Conservation (phyloP, 2,329 filamentous ascomycete species). For the Sphaceloma murrayae region DNA sequence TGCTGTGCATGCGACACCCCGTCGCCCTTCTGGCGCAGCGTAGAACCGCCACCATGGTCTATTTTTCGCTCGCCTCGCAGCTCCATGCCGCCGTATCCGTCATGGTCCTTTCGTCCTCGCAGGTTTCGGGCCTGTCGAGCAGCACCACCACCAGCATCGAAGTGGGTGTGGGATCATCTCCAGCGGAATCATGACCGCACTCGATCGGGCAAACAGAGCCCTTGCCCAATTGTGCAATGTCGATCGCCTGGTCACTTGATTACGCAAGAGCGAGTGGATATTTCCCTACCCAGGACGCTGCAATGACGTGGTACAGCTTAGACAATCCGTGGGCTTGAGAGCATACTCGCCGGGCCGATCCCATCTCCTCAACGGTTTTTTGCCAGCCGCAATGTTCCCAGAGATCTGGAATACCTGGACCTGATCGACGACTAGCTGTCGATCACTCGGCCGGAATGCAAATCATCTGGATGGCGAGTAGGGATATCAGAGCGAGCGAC, state of each 20-base stretch:
- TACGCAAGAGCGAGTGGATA: conserved; percentile 6
- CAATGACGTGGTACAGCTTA: conserved; percentile 5
- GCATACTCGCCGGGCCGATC: background rate
- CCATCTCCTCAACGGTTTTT: conserved; percentile 1
- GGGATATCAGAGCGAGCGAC: too few relatives aligned
- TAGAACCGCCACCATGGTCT: conserved; percentile 6
- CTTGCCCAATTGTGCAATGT: too few relatives aligned
- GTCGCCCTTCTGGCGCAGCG: background rate
- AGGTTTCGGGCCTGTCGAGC: too few relatives aligned
- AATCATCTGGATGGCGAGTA: conserved; percentile 5
- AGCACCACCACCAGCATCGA: too few relatives aligned
- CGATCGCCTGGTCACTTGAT: conserved; percentile 7
- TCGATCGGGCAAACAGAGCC: too few relatives aligned
- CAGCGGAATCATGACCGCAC: too few relatives aligned
- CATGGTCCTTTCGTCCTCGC: background rate
- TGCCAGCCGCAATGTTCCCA: background rate
- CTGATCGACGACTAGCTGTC: conserved; percentile 6
- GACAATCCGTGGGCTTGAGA: too few relatives aligned
- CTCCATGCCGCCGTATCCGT: conserved; percentile 4
- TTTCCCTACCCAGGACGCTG: too few relatives aligned
- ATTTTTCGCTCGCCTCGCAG: conserved; percentile 11
- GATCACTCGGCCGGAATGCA: conserved; percentile 1
- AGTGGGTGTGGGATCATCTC: too few relatives aligned
- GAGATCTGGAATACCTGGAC: conserved; percentile 7
- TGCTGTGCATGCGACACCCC: too few relatives aligned